Base-by-base conservation (phyloP, 345 rosid species). In the Gossypium australe region DNA sequence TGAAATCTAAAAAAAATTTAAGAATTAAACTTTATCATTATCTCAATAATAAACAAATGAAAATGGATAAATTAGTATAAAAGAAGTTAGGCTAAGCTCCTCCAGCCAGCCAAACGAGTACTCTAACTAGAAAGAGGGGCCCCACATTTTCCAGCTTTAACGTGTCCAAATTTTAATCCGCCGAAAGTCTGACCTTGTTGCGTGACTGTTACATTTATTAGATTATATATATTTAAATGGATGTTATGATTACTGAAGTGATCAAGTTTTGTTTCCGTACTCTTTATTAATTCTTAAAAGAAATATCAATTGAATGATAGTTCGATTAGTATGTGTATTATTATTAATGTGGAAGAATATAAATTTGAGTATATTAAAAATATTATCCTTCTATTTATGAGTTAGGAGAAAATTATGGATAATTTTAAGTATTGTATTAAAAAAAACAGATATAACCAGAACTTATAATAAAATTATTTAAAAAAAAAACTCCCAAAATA, bases 401-500 rank as follows among this genome's bases (percentile, higher is more conserved):
- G 0, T 34, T 34, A 5, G 0, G 0, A 34, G 4, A 34, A 4
- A 0, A 34, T 4, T 34, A 34, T 34, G 1, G 0, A 34, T 34
- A 34, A 34, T 5, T 34, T 0, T 34, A 6, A 0, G 0, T 0
- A 34, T 5, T 0, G 0, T 34, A 0, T 34, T 4, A 34, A 34
- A 34, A 1, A 34, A 0, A 34, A 34, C 0, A 34, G 6, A 34
- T 34, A 34, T 34, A 0, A 5, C 0, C 0, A 5, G 1, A 34
- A 34, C 0, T 34, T 34, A 34, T 5, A 34, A 34, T 34, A 5
- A 34, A 0, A 5, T 34, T 34, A 0, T 5, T 34, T 0, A 34
- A 34, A 34, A 34, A 34, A 34, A 29, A 34, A 34, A 34, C 38
- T 34, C 6, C 1, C 1, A 34, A 34, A 34, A 34, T 4, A 34